Percentiles rank a stretch among this genome's conserved stretches.
Conservation (phyloP, 169 alveolate genomes). For the Plasmodium relictum region DNA sequence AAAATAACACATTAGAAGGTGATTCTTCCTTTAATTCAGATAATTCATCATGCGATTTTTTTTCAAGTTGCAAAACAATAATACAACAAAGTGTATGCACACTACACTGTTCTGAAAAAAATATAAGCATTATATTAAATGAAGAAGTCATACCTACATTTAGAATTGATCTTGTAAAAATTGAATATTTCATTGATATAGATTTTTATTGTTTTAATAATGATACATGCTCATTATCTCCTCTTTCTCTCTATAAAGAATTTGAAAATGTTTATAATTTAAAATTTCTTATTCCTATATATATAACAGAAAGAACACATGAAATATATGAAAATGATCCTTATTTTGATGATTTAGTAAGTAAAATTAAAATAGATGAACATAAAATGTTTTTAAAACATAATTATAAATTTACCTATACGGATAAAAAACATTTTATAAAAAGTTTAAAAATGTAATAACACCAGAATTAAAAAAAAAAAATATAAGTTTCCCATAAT, state of each 20-base stretch:
- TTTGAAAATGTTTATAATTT: slow-evolving; percentile 14
- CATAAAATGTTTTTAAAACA: slow-evolving; percentile 4
- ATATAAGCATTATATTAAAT: slow-evolving; percentile 12
- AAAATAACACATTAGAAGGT: slow-evolving; percentile 8
- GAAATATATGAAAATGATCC: slow-evolving; percentile 4
- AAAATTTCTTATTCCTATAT: slow-evolving; percentile 26
- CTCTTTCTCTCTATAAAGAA: background rate
- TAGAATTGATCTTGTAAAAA: slow-evolving; percentile 5
- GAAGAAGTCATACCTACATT: slow-evolving; percentile 31
- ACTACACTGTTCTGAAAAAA: slow-evolving; percentile 24
- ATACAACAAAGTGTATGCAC: slow-evolving; percentile 7
- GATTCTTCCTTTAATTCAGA: background rate
- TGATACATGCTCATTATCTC: background rate
- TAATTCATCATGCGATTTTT: background rate
- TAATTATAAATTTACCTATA: slow-evolving; percentile 14
- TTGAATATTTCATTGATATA: slow-evolving; percentile 28
- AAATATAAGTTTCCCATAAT: no score
- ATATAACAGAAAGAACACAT: slow-evolving; percentile 8
- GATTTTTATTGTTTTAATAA: slow-evolving; percentile 26
- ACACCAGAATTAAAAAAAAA: no score
- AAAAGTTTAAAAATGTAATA: slow-evolving; percentile 15
- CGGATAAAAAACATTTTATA: slow-evolving; percentile 6
- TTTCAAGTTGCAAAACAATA: slow-evolving; percentile 3
- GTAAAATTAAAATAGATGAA: background rate
- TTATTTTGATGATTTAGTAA: background rate